A percentile compares a stretch with the other conserved stretches of the same genome.
Conservation (phyloP, 1,284 basidiomycete species). For the Erythrobasidium hasegawianum region DNA sequence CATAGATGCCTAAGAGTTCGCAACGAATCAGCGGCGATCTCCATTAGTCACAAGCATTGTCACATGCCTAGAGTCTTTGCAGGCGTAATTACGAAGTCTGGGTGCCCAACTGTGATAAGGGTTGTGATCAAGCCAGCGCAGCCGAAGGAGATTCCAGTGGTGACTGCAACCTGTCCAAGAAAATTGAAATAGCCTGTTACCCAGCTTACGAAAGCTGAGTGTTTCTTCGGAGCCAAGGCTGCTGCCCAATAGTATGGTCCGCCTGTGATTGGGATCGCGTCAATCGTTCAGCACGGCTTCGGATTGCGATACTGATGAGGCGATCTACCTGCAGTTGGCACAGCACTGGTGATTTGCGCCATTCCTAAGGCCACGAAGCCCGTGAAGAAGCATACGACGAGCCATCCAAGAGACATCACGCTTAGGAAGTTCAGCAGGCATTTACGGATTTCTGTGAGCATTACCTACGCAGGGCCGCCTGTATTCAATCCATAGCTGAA, state of each 20-base stretch:
- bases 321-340: no score
- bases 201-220: conserved; percentile 14
- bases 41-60: no score
- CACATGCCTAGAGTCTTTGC: no score
- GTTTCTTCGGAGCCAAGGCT: background rate
- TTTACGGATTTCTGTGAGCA: no score
- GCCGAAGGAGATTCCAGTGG: conserved; percentile 61
- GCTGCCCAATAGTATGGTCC: background rate
- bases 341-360: background rate
- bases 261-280: no score
- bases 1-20: conserved; percentile 64
- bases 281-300: no score
- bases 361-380: conserved; percentile 13
- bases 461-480: no score
- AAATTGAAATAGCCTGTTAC: no score
- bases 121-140: conserved; percentile 67
- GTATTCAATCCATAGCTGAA: conserved; percentile 55
- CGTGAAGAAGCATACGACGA: conserved; percentile 54
- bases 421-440: no score
- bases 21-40: no score
- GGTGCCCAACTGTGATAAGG: conserved; percentile 58
- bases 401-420: conserved; percentile 55
- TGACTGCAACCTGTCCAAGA: conserved; percentile 70
- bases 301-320: no score
- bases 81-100: conserved; percentile 57